Conservation (phyloP, 352 stramenopile genomes). For the Phytophthora megakarya region DNA sequence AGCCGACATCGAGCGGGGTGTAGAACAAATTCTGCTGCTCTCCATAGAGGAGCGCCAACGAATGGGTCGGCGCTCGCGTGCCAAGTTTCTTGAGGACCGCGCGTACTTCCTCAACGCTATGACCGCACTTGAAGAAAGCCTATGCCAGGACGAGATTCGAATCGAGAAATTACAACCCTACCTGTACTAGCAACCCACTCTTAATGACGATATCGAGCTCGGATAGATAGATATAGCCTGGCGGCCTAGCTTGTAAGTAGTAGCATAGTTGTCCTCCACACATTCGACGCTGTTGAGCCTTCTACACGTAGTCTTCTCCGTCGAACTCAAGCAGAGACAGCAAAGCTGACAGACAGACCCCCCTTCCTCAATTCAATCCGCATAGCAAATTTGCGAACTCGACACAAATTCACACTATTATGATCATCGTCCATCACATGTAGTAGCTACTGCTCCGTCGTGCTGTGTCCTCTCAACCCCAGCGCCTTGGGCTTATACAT, state of each 20-base stretch:
- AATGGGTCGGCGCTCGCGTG: conserved; percentile 69
- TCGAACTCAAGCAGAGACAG: background rate
- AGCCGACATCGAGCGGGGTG: conserved; percentile 63
- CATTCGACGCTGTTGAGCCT: background rate
- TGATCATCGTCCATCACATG: conserved; percentile 32
- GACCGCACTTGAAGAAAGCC: conserved; percentile 72
- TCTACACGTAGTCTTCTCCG: background rate
- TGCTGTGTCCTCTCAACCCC: conserved; percentile 4
- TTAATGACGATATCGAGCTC: conserved; percentile 20
- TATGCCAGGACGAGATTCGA: conserved; percentile 81
- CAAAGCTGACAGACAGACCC: conserved; percentile 6
- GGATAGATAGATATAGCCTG: conserved; percentile 40
- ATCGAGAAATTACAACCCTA: conserved; percentile 79
- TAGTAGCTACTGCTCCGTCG: conserved; percentile 6
- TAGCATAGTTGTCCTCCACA: conserved; percentile 28
- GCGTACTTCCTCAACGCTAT: conserved; percentile 85
- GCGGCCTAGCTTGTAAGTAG: conserved; percentile 34
- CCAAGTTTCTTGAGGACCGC: conserved; percentile 78
- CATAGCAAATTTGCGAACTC: conserved; percentile 3
- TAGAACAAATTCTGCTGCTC: conserved; percentile 75
- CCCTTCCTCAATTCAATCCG: background rate
- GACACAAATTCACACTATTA: conserved; percentile 39
- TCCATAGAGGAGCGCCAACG: conserved; percentile 74
- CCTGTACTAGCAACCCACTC: conserved; percentile 55
- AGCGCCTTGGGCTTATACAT: conserved; percentile 25